These are phyloP conservation scores for Mentha longifolia DNA, from an alignment of 257 asterid species.

Conservation along the genomic window DNA sequence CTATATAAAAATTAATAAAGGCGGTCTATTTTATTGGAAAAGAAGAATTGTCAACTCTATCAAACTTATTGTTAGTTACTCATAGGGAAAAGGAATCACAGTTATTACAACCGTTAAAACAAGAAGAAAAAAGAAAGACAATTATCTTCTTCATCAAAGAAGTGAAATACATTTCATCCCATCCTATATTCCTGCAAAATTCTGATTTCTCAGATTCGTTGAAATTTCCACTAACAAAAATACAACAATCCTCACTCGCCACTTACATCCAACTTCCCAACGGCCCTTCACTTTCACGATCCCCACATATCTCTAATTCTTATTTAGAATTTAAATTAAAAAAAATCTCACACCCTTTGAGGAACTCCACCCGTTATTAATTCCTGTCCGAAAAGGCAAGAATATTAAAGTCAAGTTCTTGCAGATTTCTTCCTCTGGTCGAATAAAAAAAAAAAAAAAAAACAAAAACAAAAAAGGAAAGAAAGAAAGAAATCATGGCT, in stretches of 20 bases:
- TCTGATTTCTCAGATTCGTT: neutral
- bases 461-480: no score
- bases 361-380: constrained; percentile 6
- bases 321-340: neutral
- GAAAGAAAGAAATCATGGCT: constrained; percentile 42
- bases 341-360: neutral
- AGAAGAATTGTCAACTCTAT: no score
- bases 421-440: neutral
- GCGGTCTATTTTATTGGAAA: no score
- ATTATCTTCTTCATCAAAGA: neutral
- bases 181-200: neutral
- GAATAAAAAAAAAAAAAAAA: neutral
- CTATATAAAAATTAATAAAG: no score
- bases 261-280: neutral
- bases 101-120: no score
- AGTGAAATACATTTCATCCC: neutral
- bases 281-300: constrained; percentile 32
- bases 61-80: no score
- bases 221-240: neutral
- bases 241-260: neutral
- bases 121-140: no score
- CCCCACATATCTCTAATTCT: neutral
- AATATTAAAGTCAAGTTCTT: neutral
- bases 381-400: neutral
- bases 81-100: no score